Conservation (phyloP, 2,329 filamentous ascomycete species). For the Didymellaceae sp. region DNA sequence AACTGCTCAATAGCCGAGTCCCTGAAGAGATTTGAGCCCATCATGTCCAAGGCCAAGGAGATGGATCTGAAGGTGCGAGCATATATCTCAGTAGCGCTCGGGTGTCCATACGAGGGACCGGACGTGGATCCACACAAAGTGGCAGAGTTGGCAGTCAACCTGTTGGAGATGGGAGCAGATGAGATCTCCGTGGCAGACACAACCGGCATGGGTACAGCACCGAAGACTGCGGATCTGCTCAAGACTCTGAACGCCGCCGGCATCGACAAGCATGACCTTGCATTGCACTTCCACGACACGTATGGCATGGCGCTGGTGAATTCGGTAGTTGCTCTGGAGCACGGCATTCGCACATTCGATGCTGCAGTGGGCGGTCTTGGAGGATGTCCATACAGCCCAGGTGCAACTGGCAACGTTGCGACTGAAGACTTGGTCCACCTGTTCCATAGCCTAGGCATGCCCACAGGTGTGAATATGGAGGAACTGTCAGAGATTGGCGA, state of each 20-base stretch:
- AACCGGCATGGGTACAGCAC: conserved; percentile 87
- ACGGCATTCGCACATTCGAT: conserved; percentile 81
- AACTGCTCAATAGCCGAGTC: conserved; percentile 81
- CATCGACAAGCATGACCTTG: conserved; percentile 72
- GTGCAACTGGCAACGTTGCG: conserved; percentile 84
- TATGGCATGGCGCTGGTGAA: conserved; percentile 88
- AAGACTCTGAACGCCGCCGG: conserved; percentile 70
- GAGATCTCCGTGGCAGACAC: conserved; percentile 92
- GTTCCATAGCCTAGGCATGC: conserved; percentile 74
- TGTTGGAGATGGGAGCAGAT: conserved; percentile 87
- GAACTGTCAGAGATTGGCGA: conserved; percentile 46
- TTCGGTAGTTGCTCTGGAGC: conserved; percentile 75
- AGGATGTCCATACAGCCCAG: conserved; percentile 84
- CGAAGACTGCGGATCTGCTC: conserved; percentile 69
- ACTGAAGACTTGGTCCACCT: conserved; percentile 84
- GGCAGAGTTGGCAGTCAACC: conserved; percentile 65
- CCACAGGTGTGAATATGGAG: conserved; percentile 67
- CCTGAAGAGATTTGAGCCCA: conserved; percentile 70
- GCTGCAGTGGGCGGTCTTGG: conserved; percentile 80
- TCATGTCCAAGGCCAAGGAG: conserved; percentile 72
- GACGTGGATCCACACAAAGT: conserved; percentile 66
- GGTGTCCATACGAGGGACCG: conserved; percentile 76
- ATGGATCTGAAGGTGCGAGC: conserved; percentile 73
- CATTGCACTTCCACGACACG: conserved; percentile 89
- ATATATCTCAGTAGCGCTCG: conserved; percentile 75